These are phyloP conservation scores for Yamadazyma sp. DNA, from an alignment of 1,139 yeast species.

Conservation along the genomic window DNA sequence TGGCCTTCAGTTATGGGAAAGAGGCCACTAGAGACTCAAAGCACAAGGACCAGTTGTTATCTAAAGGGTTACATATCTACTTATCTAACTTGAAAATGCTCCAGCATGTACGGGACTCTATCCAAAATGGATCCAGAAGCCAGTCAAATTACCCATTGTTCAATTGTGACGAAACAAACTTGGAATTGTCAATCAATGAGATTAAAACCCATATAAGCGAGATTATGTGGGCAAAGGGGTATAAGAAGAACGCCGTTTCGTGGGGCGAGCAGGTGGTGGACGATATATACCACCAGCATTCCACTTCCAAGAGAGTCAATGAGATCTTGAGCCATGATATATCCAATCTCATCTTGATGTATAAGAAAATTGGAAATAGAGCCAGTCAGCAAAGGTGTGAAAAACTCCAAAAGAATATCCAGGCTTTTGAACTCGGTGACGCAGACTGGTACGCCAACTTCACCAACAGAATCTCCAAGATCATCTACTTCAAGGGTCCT, in stretches of 20 bases:
- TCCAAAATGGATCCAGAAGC: constrained; percentile 20
- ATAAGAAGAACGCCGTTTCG: constrained; percentile 52
- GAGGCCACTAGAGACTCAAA: constrained; percentile 11
- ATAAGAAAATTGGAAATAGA: constrained; percentile 25
- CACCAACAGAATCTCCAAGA: constrained; percentile 36
- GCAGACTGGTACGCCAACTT: constrained; percentile 37
- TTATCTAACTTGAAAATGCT: constrained; percentile 35
- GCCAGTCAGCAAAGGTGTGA: constrained; percentile 29
- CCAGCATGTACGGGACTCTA: constrained; percentile 19
- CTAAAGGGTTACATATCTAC: constrained; percentile 36
- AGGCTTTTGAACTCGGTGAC: constrained; percentile 22
- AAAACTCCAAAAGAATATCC: constrained; percentile 22
- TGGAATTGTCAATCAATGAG: constrained; percentile 31
- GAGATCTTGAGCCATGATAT: constrained; percentile 34
- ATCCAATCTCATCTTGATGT: constrained; percentile 34
- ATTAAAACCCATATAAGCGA: constrained; percentile 64
- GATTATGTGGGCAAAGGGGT: constrained; percentile 61
- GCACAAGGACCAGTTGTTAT: constrained; percentile 19
- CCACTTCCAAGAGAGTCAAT: constrained; percentile 27
- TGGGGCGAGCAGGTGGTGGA: constrained; percentile 62
- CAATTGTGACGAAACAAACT: constrained; percentile 33
- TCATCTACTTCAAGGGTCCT: constrained; percentile 44
- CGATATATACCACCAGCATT: constrained; percentile 33
- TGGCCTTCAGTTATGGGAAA: constrained; percentile 36
- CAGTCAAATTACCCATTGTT: constrained; percentile 40